phyloP scores from a whole-genome alignment of 768 basidiomycete species.

The Serendipita sp. region DNA sequence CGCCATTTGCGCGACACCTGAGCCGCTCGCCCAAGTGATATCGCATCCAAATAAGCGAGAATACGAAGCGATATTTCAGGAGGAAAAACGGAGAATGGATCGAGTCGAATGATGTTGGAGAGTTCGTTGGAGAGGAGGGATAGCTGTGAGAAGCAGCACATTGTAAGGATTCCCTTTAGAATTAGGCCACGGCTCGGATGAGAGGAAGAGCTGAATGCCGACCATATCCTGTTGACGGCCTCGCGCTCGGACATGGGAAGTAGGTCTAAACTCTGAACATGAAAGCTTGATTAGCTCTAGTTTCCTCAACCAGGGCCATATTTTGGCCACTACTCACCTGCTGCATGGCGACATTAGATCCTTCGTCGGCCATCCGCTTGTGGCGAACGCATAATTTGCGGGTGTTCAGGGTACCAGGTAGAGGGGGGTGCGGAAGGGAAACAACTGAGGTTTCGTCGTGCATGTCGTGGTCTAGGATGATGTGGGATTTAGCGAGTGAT shows the following conservation, averaged over 20 bases:
- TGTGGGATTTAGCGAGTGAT: background rate
- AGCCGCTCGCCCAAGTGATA: constrained; percentile 81
- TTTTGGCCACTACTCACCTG: too few species aligned
- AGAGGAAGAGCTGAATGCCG: constrained; percentile 87
- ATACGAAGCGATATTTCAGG: constrained; percentile 79
- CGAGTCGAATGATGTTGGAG: constrained; percentile 82
- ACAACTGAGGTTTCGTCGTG: background rate
- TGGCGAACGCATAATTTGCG: constrained; percentile 85
- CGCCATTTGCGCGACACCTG: constrained; percentile 82
- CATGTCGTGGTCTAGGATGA: constrained; percentile 1
- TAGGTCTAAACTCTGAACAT: constrained; percentile 66
- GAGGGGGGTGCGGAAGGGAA: background rate
- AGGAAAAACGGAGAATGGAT: constrained; percentile 82
- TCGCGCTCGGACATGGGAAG: constrained; percentile 75
- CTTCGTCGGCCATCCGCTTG: constrained; percentile 93
- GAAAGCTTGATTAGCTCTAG: background rate
- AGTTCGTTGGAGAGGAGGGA: constrained; percentile 91
- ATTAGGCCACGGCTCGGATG: constrained; percentile 86
- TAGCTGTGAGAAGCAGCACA: constrained; percentile 98
- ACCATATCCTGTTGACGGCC: constrained; percentile 85
- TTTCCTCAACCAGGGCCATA: too few species aligned
- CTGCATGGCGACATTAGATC: constrained; percentile 82
- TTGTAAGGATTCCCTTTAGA: constrained; percentile 89
- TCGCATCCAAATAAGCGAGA: constrained; percentile 80
- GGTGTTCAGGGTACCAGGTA: constrained; percentile 20